Conservation (phyloP, 192 early-diverging fungal species). For the Linderina pennispora region DNA sequence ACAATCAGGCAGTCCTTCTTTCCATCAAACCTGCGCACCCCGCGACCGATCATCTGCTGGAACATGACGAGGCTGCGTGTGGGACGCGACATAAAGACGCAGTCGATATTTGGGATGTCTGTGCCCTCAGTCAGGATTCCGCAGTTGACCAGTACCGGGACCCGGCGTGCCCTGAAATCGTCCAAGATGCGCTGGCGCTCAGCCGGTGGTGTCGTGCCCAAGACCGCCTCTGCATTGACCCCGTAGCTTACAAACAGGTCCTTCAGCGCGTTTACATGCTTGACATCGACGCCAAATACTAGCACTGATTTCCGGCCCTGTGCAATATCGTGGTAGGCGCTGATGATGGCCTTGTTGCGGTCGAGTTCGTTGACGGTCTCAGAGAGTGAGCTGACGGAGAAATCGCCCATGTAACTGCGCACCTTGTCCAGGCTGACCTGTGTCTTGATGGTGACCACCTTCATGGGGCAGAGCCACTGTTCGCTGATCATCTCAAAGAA, state of each 20-base stretch:
- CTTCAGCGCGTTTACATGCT: constrained; percentile 60
- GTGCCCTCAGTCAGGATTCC: constrained; percentile 78
- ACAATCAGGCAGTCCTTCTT: constrained; percentile 78
- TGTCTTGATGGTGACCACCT: constrained; percentile 62
- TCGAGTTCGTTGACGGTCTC: constrained; percentile 48
- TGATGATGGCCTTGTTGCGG: constrained; percentile 61
- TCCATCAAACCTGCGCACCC: constrained; percentile 57
- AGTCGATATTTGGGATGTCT: constrained; percentile 88
- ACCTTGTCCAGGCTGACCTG: constrained; percentile 45
- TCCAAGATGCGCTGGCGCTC: constrained; percentile 54
- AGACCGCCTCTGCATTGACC: constrained; percentile 39
- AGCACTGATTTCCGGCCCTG: constrained; percentile 51
- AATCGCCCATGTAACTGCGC: constrained; percentile 54
- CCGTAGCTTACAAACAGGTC: constrained; percentile 48
- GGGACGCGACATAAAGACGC: constrained; percentile 78
- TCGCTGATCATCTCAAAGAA: constrained; percentile 82
- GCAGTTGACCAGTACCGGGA: constrained; percentile 87
- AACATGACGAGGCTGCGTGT: constrained; percentile 80
- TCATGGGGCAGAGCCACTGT: constrained; percentile 65
- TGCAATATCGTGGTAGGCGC: constrained; percentile 54
- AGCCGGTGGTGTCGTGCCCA: constrained; percentile 48
- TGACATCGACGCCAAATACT: constrained; percentile 84
- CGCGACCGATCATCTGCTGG: constrained; percentile 95
- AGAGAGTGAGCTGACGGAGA: constrained; percentile 50
- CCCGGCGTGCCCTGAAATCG: constrained; percentile 51